phyloP scores from a whole-genome alignment of 2,329 filamentous ascomycete species.

The Basipetospora sp. region DNA sequence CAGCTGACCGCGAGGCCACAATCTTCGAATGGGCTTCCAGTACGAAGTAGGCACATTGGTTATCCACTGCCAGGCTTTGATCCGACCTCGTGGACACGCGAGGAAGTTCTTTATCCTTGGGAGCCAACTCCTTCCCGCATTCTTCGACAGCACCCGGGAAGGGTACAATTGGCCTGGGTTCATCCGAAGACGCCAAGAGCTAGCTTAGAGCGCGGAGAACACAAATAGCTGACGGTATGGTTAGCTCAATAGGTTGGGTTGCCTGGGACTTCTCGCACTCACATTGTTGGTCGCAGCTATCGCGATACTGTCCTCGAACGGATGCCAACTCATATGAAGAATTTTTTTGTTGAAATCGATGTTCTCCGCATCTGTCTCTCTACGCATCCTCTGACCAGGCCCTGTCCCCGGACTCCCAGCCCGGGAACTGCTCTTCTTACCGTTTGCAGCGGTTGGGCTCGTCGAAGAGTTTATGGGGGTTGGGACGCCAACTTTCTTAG shows the following conservation, averaged over 20 bases:
- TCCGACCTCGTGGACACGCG: too few species aligned
- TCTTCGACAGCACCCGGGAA: too few species aligned
- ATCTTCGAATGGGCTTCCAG: too few species aligned
- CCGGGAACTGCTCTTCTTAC: constrained; percentile 78
- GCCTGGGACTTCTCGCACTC: constrained; percentile 31
- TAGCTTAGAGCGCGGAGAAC: constrained; percentile 54
- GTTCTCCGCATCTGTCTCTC: constrained; percentile 97
- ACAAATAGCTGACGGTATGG: constrained; percentile 48
- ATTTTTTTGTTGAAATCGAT: constrained; percentile 99
- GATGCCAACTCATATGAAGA: constrained; percentile 99
- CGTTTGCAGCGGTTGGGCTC: constrained; percentile 54
- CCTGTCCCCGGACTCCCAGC: constrained; percentile 67
- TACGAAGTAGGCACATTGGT: too few species aligned
- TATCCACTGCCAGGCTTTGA: too few species aligned
- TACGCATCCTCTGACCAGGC: constrained; percentile 87
- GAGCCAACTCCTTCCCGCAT: too few species aligned
- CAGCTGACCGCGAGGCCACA: too few species aligned
- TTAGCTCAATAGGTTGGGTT: constrained; percentile 11
- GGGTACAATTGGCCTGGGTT: too few species aligned
- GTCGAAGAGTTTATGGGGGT: constrained; percentile 82
- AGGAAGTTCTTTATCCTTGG: too few species aligned
- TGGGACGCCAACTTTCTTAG: constrained; percentile 96
- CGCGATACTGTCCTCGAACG: constrained; percentile 96
- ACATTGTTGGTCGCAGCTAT: constrained; percentile 99
- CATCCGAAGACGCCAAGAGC: too few species aligned